Evolutionary conservation across 768 basidiomycete species (phyloP).

Genomic region (Rhodotorula kratochvilovae): DNA sequence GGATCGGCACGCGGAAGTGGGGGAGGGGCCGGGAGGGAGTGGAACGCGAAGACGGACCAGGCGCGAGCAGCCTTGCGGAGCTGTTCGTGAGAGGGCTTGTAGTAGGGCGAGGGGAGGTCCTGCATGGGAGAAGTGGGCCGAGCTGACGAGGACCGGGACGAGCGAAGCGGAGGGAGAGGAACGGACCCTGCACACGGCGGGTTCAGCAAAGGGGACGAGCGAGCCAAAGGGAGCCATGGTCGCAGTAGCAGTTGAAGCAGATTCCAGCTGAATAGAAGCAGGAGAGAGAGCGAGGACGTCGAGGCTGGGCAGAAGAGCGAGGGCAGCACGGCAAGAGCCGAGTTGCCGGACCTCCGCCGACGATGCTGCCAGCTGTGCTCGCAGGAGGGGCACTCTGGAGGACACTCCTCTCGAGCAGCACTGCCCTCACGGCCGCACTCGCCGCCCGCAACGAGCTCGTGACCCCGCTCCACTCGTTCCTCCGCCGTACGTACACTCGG

Average conservation of each 20-base stretch:
- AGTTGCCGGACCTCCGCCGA: not conserved
- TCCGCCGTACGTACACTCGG: conserved; percentile 43
- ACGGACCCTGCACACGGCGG: conserved; percentile 24
- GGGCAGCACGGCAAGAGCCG: not conserved
- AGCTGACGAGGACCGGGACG: not conserved
- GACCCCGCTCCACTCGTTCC: conserved; percentile 69
- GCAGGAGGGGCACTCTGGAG: not conserved
- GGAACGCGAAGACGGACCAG: not conserved
- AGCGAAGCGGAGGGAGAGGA: no score
- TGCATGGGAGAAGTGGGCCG: not conserved
- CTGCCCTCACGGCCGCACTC: conserved; percentile 55
- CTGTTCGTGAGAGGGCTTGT: conserved; percentile 34
- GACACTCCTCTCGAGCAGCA: conserved; percentile 54
- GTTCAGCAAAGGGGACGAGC: conserved; percentile 37
- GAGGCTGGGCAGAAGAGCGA: not conserved
- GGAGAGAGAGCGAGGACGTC: not conserved
- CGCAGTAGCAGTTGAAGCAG: not conserved
- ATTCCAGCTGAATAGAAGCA: no score
- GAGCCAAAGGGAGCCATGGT: conserved; percentile 19
- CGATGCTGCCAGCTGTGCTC: not conserved
- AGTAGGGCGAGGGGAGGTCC: conserved; percentile 42
- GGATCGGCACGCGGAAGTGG: not conserved
- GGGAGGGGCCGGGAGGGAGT: not conserved
- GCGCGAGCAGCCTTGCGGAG: conserved; percentile 24
- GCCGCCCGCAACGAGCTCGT: conserved; percentile 70